Percentiles rank a stretch among this genome's conserved stretches.
These are phyloP conservation scores for Tuber indicum DNA, from an alignment of 495 filamentous ascomycete species.

Conservation along the genomic window DNA sequence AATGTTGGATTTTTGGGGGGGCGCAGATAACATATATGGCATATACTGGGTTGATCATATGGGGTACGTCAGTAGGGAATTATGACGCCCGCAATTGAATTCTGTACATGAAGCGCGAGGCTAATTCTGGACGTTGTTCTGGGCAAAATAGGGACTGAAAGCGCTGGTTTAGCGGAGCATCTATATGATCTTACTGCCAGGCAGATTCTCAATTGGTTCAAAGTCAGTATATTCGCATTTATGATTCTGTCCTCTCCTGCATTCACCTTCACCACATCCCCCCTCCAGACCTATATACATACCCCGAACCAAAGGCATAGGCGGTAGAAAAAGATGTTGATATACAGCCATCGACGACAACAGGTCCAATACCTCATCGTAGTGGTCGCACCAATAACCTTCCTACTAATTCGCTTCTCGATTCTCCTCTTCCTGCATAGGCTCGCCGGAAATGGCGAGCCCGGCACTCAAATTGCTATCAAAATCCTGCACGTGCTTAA, in stretches of 20 bases:
- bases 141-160: background rate
- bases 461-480: background rate
- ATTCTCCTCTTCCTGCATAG: conserved; percentile 62
- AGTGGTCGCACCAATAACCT: conserved; percentile 61
- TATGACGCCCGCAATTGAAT: background rate
- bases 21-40: background rate
- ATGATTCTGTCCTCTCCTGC: background rate
- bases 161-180: background rate
- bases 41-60: background rate
- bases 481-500: background rate
- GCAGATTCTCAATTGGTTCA: background rate
- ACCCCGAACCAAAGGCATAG: background rate
- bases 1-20: background rate
- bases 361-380: background rate
- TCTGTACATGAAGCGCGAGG: background rate
- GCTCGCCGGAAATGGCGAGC: background rate
- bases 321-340: background rate
- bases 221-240: background rate
- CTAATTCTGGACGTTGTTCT: background rate
- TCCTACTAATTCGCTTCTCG: conserved; percentile 66
- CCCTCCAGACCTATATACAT: background rate
- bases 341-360: background rate
- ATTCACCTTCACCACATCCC: background rate
- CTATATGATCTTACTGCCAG: background rate
- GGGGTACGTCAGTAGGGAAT: background rate